Evolutionary conservation across 805 yeast species (phyloP).

Genomic region (Myxozyma nipponensis): DNA sequence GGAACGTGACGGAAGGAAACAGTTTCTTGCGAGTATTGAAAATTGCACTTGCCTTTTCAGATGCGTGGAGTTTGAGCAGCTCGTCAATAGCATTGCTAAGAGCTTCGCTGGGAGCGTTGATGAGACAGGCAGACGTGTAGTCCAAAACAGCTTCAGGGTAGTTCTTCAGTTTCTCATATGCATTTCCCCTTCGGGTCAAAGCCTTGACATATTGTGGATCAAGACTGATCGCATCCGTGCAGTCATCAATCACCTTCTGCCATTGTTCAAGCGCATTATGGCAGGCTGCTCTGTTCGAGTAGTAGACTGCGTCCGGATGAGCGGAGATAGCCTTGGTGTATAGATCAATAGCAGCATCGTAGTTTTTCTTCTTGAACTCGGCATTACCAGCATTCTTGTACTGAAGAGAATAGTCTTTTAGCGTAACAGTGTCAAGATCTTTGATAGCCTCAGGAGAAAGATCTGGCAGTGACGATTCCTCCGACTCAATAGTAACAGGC

Average conservation of each 20-base stretch:
- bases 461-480: constrained; percentile 39
- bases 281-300: constrained; percentile 95
- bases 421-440: constrained; percentile 3
- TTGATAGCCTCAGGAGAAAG: constrained; percentile 42
- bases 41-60: constrained; percentile 60
- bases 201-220: constrained; percentile 92
- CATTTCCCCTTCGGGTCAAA: constrained; percentile 86
- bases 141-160: constrained; percentile 87
- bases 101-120: constrained; percentile 74
- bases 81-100: constrained; percentile 82
- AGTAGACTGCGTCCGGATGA: constrained; percentile 74
- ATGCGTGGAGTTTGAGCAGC: constrained; percentile 76
- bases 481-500: neutral
- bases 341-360: constrained; percentile 68
- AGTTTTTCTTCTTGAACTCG: constrained; percentile 65
- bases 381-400: constrained; percentile 89
- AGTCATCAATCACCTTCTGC: constrained; percentile 82
- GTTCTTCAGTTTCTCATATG: constrained; percentile 75
- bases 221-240: constrained; percentile 77
- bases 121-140: constrained; percentile 80
- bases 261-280: constrained; percentile 75
- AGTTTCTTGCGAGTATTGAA: constrained; percentile 49
- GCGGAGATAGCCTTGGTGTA: constrained; percentile 75
- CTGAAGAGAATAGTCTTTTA: constrained; percentile 57
- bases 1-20: constrained; percentile 78